Evolutionary conservation across 345 rosid genomes (phyloP).

Genomic region (Garcia nutans): DNA sequence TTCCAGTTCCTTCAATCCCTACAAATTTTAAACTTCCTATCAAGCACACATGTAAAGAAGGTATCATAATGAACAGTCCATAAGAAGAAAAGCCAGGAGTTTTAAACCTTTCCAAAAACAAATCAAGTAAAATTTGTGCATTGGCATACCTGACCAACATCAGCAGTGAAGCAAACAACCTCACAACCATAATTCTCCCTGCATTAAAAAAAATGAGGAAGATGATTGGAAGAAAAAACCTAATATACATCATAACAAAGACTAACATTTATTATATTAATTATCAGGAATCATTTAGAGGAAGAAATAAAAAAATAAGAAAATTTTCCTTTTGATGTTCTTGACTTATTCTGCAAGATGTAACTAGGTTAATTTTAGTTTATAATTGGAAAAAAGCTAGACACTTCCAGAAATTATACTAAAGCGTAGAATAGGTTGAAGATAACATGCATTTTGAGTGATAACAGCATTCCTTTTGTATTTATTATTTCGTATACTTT

Average conservation of each 20-base stretch:
- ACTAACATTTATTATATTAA: background rate
- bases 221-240: no score
- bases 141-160: constrained; percentile 88
- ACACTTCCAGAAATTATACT: background rate
- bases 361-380: background rate
- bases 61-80: no score
- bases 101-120: background rate
- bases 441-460: background rate
- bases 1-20: constrained; percentile 88
- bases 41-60: background rate
- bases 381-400: background rate
- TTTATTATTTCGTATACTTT: background rate
- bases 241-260: no score
- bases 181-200: constrained; percentile 99
- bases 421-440: background rate
- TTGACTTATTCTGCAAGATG: background rate
- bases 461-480: background rate
- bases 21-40: constrained; percentile 18
- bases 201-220: constrained; percentile 11
- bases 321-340: background rate
- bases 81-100: no score
- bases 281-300: background rate
- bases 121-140: background rate
- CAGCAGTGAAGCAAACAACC: constrained; percentile 99
- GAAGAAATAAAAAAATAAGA: background rate